phyloP scores from a whole-genome alignment of 106 monocot genomes.

The Dioscorea alata region DNA sequence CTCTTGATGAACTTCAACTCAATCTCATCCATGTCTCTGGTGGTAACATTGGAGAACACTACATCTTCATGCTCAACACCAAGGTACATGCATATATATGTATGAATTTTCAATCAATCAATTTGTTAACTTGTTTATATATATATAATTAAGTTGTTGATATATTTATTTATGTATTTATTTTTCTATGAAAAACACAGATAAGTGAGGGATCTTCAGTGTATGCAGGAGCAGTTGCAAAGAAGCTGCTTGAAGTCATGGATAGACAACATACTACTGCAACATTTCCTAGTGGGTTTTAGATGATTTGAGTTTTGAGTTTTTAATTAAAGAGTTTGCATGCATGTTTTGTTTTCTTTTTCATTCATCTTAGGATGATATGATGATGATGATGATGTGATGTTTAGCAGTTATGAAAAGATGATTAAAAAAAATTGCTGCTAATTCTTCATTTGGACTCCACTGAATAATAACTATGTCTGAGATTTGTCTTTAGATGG shows the following conservation, averaged over 20 bases:
- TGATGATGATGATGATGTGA: no score
- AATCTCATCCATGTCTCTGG: conserved; percentile 69
- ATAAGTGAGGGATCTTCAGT: conserved; percentile 59
- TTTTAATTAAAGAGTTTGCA: no score
- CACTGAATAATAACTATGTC: no score
- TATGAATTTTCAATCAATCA: neutral
- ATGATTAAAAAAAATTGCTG: no score
- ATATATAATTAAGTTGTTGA: neutral
- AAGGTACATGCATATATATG: conserved; percentile 45
- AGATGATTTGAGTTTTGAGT: neutral
- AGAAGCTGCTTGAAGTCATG: conserved; percentile 53
- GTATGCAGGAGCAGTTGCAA: conserved; percentile 59
- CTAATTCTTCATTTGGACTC: no score
- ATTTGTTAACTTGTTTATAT: neutral
- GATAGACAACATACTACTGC: conserved; percentile 24
- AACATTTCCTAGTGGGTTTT: conserved; percentile 11
- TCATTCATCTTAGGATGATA: no score
- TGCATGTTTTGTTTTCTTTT: no score
- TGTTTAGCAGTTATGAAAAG: no score
- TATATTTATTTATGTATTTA: neutral
- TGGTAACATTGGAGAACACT: conserved; percentile 72
- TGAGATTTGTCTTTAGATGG: no score
- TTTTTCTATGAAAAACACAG: conserved; percentile 22
- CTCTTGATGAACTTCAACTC: conserved; percentile 69
- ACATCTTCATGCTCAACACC: conserved; percentile 88